Conservation (phyloP, 1,139 yeast genomes). For the Candida frijolesensis region DNA sequence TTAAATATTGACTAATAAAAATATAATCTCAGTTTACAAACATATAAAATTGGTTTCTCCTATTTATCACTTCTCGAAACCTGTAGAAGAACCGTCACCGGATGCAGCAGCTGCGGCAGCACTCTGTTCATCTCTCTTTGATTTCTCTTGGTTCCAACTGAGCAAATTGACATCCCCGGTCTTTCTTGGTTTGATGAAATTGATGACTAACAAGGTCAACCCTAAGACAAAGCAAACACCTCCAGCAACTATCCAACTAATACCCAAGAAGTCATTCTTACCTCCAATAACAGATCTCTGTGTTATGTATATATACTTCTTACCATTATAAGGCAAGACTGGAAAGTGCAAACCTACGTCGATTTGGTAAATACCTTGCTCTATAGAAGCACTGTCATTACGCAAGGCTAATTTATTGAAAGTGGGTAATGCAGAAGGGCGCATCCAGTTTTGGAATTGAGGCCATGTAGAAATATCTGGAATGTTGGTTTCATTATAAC, state of each 20-base stretch:
- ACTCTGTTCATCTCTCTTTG: conserved; percentile 22
- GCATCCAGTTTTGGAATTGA: conserved; percentile 97
- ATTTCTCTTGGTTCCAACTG: conserved; percentile 65
- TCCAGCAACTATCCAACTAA: conserved; percentile 91
- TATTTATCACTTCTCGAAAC: conserved; percentile 10
- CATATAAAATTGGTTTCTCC: not conserved
- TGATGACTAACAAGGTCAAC: conserved; percentile 57
- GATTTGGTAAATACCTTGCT: conserved; percentile 71
- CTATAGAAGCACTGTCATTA: conserved; percentile 66
- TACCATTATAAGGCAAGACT: conserved; percentile 78
- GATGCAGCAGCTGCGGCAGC: conserved; percentile 11
- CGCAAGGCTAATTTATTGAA: conserved; percentile 82
- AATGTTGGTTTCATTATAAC: conserved; percentile 65
- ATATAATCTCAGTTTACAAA: not conserved
- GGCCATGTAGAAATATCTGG: conserved; percentile 60
- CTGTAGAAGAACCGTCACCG: conserved; percentile 12
- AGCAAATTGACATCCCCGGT: conserved; percentile 73
- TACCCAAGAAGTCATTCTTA: conserved; percentile 82
- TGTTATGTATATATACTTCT: conserved; percentile 75
- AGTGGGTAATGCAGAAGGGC: conserved; percentile 85
- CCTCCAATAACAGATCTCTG: conserved; percentile 93
- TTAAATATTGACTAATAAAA: not conserved
- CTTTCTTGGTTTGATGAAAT: conserved; percentile 67
- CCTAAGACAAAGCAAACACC: conserved; percentile 75
- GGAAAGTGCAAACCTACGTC: conserved; percentile 86